Conservation (phyloP, 495 filamentous ascomycete genomes). For the Coniosporium apollinis region DNA sequence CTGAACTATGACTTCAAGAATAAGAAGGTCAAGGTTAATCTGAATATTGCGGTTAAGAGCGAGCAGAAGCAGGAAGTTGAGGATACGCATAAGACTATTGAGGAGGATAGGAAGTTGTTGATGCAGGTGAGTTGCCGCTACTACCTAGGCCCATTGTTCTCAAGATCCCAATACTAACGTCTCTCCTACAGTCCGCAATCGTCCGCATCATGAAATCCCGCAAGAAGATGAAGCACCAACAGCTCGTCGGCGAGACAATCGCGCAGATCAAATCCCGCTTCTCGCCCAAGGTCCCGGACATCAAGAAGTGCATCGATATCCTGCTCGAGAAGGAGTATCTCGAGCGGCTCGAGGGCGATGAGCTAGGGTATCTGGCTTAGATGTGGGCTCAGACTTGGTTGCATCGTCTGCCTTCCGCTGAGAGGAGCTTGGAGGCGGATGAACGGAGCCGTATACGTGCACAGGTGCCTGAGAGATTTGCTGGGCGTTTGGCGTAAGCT, state of each 20-base stretch:
- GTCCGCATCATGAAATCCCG: constrained; percentile 99
- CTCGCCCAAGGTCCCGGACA: constrained; percentile 78
- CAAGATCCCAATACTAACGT: constrained; percentile 5
- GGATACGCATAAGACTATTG: constrained; percentile 98
- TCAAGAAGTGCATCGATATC: constrained; percentile 99
- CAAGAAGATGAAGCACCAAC: constrained; percentile 93
- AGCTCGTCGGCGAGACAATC: constrained; percentile 87
- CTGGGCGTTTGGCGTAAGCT: too few species aligned
- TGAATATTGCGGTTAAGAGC: constrained; percentile 86
- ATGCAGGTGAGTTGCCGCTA: constrained; percentile 61
- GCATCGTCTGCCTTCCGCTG: too few species aligned
- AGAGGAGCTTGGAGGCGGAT: too few species aligned
- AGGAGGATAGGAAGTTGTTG: constrained; percentile 90
- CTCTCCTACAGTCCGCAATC: constrained; percentile 62
- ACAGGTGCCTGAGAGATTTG: too few species aligned
- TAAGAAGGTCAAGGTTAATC: constrained; percentile 93
- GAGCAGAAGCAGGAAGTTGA: constrained; percentile 90
- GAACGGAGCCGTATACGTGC: too few species aligned
- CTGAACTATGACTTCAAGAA: constrained; percentile 92
- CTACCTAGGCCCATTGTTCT: constrained; percentile 3
- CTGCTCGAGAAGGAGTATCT: constrained; percentile 98
- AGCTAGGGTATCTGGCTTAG: constrained; percentile 78
- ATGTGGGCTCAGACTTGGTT: too few species aligned
- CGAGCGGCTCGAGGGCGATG: constrained; percentile 84
- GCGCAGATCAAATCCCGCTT: constrained; percentile 89